phyloP scores from a whole-genome alignment of 768 basidiomycete species.

The Amanita brunnescens region DNA sequence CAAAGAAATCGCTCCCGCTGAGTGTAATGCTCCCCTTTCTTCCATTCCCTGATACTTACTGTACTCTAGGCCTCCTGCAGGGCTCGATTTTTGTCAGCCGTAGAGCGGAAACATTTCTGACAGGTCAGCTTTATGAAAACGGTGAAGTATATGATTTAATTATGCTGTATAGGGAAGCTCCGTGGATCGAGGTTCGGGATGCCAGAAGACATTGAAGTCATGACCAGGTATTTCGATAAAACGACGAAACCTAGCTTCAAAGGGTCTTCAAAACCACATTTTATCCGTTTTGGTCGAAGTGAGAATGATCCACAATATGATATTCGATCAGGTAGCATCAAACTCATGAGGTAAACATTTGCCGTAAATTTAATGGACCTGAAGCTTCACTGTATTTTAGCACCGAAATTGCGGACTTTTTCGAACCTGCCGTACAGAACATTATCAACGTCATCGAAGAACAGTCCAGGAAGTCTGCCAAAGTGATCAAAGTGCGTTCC shows the following conservation, averaged over 20 bases:
- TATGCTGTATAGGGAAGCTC: not conserved
- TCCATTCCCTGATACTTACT: no score
- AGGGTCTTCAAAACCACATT: slow-evolving; percentile 24
- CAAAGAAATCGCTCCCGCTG: not conserved
- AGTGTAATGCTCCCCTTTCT: not conserved
- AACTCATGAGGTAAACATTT: not conserved
- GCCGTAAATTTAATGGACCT: no score
- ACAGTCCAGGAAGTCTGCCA: not conserved
- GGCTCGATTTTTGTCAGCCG: no score
- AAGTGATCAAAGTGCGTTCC: slow-evolving; percentile 5
- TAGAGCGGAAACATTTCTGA: no score
- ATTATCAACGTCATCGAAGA: slow-evolving; percentile 1
- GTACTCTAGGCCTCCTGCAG: not conserved
- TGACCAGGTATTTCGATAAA: slow-evolving; percentile 31
- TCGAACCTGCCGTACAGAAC: slow-evolving; percentile 5
- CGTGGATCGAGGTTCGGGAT: not conserved
- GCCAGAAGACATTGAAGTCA: not conserved
- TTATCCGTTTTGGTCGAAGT: slow-evolving; percentile 37
- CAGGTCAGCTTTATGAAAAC: no score
- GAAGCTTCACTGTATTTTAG: slow-evolving; percentile 9
- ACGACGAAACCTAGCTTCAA: slow-evolving; percentile 36
- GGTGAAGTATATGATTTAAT: no score
- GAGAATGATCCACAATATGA: slow-evolving; percentile 31
- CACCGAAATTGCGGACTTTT: not conserved
- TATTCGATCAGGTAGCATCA: slow-evolving; percentile 34